Percentiles rank a stretch among this genome's conserved stretches.
phyloP scores from a whole-genome alignment of 441 rosid genomes.

The Erodium moschatum region DNA sequence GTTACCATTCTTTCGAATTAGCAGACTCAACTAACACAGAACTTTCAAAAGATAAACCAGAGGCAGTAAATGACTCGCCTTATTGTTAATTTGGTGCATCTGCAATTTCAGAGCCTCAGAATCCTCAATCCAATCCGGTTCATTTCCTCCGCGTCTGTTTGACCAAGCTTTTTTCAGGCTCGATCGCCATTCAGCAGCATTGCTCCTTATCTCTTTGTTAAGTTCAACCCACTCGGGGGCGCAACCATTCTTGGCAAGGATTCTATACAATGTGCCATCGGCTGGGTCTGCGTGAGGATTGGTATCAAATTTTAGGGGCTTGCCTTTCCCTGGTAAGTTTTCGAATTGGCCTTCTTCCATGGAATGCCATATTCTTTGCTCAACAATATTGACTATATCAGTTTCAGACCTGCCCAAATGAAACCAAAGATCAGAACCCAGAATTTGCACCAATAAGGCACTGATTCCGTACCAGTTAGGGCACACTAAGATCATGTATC shows the following conservation, averaged over 20 bases:
- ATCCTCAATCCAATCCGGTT: constrained; percentile 39
- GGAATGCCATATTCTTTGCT: constrained; percentile 89
- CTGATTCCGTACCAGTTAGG: neutral
- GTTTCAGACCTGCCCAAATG: constrained; percentile 60
- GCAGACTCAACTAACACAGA: neutral
- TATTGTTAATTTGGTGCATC: constrained; percentile 50
- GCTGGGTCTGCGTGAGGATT: constrained; percentile 84
- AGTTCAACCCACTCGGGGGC: constrained; percentile 95
- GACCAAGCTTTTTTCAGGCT: constrained; percentile 59
- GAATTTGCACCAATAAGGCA: neutral
- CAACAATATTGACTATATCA: constrained; percentile 67
- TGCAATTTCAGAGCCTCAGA: constrained; percentile 39
- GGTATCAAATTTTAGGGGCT: constrained; percentile 52
- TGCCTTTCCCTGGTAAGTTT: constrained; percentile 85
- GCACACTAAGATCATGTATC: neutral
- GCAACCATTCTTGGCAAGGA: constrained; percentile 64
- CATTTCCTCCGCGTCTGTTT: constrained; percentile 35
- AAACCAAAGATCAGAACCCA: constrained; percentile 4
- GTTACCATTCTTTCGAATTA: neutral
- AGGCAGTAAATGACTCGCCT: constrained; percentile 29
- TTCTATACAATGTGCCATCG: constrained; percentile 65
- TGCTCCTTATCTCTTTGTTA: constrained; percentile 59
- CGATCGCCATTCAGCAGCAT: constrained; percentile 48
- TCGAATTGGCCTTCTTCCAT: constrained; percentile 92
- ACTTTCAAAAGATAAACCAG: neutral